Evolutionary conservation across 371 early-diverging fungal genomes (phyloP).

Genomic region (Basidiobolus meristosporus): DNA sequence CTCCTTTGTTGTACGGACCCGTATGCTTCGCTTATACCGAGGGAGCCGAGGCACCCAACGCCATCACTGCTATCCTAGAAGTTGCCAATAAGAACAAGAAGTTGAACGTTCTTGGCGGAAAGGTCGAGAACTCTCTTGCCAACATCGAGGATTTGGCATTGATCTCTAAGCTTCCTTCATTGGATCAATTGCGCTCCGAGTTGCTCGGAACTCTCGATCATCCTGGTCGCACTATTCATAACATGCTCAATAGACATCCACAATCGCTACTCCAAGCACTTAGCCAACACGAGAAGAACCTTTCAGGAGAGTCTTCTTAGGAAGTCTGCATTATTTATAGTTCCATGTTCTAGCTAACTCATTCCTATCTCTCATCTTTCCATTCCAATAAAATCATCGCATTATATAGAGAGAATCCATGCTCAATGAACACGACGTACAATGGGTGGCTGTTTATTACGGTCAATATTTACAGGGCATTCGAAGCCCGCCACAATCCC

Average conservation of each 20-base stretch:
- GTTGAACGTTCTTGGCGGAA: slow-evolving; percentile 36
- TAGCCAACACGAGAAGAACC: slow-evolving; percentile 8
- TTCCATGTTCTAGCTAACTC: no score
- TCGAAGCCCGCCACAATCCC: no score
- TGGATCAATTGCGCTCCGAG: slow-evolving; percentile 26
- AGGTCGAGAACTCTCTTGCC: slow-evolving; percentile 26
- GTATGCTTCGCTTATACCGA: no score
- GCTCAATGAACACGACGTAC: no score
- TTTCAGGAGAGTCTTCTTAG: slow-evolving; percentile 7
- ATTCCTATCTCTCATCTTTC: no score
- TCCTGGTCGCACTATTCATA: slow-evolving; percentile 27
- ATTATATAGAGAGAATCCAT: no score
- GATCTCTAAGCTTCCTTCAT: slow-evolving; percentile 29
- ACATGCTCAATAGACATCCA: slow-evolving; percentile 20
- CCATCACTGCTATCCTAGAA: slow-evolving; percentile 9
- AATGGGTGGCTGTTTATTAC: no score
- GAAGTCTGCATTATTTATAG: no score
- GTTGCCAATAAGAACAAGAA: slow-evolving; percentile 34
- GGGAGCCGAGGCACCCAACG: no score
- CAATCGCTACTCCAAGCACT: slow-evolving; percentile 11
- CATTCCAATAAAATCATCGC: no score
- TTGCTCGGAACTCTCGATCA: slow-evolving; percentile 30
- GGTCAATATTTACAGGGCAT: no score
- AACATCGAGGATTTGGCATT: slow-evolving; percentile 26
- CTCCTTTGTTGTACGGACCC: slow-evolving; percentile 28